Conservation (phyloP, 441 rosid species). For the Erodium texanum region DNA sequence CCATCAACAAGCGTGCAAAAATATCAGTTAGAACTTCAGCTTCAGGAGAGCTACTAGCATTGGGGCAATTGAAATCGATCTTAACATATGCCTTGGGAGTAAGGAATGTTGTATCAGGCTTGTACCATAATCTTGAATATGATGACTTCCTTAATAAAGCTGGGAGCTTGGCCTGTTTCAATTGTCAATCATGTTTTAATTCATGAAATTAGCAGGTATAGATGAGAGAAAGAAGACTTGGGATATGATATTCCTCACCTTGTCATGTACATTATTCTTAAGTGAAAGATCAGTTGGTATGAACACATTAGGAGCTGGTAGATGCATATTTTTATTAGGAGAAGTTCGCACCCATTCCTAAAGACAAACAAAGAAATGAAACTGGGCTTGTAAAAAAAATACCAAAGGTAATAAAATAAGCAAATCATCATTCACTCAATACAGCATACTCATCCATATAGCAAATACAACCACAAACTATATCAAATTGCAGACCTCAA, state of each 20-base stretch:
- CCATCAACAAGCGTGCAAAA: conserved; percentile 60
- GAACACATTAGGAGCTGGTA: conserved; percentile 59
- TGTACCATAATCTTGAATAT: conserved; percentile 72
- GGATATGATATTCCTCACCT: conserved; percentile 34
- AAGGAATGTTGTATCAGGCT: conserved; percentile 73
- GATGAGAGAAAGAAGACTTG: conserved; percentile 5
- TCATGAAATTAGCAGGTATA: conserved; percentile 5
- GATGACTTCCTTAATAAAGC: conserved; percentile 54
- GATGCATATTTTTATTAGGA: conserved; percentile 55
- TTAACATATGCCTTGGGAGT: conserved; percentile 67
- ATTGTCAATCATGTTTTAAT: conserved; percentile 9
- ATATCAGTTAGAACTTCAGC: conserved; percentile 53
- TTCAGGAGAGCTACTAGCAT: conserved; percentile 55
- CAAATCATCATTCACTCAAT: not conserved
- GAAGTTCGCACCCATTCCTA: conserved; percentile 70
- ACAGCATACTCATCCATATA: conserved; percentile 5
- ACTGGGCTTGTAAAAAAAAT: not conserved
- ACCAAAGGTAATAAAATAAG: not conserved
- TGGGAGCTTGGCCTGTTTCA: conserved; percentile 48
- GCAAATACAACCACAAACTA: conserved; percentile 10
- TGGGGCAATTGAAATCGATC: conserved; percentile 75
- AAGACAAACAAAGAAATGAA: conserved; percentile 12
- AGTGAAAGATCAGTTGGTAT: conserved; percentile 73
- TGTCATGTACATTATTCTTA: conserved; percentile 36
- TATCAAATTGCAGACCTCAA: conserved; percentile 47